These are phyloP conservation scores for Groenewaldozyma tartarivorans DNA, from an alignment of 805 yeast species.

Conservation along the genomic window DNA sequence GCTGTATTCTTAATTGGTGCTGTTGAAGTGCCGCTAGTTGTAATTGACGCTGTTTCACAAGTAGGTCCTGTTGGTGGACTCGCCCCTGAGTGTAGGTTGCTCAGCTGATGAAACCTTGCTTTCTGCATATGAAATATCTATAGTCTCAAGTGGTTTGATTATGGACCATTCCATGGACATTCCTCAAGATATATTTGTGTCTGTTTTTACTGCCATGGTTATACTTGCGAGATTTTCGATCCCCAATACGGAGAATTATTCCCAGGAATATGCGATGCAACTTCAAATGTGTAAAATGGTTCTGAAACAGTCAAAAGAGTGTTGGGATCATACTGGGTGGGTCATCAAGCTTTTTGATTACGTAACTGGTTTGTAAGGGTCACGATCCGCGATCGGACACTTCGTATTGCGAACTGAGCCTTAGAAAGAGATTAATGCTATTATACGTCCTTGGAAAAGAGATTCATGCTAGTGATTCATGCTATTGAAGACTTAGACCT, in stretches of 20 bases:
- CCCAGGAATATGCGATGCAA: no score
- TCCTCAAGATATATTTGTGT: slow-evolving; percentile 8
- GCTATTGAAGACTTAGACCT: no score
- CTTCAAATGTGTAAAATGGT: slow-evolving; percentile 10
- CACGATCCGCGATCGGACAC: no score
- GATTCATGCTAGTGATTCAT: no score
- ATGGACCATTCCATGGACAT: slow-evolving; percentile 1
- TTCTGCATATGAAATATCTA: slow-evolving; percentile 7
- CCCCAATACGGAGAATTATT: no score
- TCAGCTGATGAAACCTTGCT: slow-evolving; percentile 7
- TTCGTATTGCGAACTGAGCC: no score
- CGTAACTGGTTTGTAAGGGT: no score
- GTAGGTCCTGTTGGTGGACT: slow-evolving; percentile 6
- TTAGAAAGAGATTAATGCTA: no score
- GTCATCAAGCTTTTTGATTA: background rate
- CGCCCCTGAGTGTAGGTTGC: slow-evolving; percentile 4
- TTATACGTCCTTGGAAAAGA: no score
- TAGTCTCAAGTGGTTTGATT: slow-evolving; percentile 2
- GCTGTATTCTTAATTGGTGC: no score
- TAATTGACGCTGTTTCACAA: slow-evolving; percentile 8
- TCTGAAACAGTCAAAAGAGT: slow-evolving; percentile 8
- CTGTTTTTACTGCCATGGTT: slow-evolving; percentile 9
- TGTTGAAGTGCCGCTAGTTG: no score
- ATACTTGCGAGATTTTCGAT: slow-evolving; percentile 2
- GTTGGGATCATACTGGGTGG: slow-evolving; percentile 14